These are phyloP conservation scores for Xenosphaeropsis pyriputrescens DNA, from an alignment of 2,329 filamentous ascomycete species.

Conservation along the genomic window DNA sequence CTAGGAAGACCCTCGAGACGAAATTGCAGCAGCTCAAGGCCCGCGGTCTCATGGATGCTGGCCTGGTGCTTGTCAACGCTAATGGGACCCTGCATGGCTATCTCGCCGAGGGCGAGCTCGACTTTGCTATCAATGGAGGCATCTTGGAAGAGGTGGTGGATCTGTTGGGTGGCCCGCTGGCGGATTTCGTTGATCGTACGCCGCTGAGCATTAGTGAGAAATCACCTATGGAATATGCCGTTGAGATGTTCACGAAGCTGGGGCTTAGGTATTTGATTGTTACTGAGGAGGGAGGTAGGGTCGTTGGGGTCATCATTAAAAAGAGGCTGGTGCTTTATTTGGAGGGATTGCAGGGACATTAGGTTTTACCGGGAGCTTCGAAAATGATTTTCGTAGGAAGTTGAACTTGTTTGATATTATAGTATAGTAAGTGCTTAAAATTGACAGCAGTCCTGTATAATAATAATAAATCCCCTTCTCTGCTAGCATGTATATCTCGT, in stretches of 20 bases:
- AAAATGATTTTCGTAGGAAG: no score
- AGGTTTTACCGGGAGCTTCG: no score
- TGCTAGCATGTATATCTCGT: no score
- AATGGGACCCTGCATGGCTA: constrained; percentile 35
- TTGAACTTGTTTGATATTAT: no score
- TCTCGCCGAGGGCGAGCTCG: constrained; percentile 35
- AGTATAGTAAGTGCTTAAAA: no score
- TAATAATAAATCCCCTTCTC: no score
- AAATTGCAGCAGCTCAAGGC: constrained; percentile 31
- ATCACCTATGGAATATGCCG: constrained; percentile 41
- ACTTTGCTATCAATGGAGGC: constrained; percentile 25
- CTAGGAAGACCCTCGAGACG: constrained; percentile 21
- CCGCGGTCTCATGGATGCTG: constrained; percentile 39
- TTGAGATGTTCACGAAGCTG: constrained; percentile 44
- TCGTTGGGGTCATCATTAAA: constrained; percentile 41
- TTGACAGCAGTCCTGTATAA: no score
- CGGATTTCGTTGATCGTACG: constrained; percentile 35
- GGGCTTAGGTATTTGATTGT: constrained; percentile 37
- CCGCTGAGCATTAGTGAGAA: constrained; percentile 32
- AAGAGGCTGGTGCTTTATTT: constrained; percentile 38
- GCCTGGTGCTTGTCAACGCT: constrained; percentile 36
- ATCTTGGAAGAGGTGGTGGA: constrained; percentile 16
- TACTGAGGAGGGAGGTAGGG: constrained; percentile 31
- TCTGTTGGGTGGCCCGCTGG: constrained; percentile 19
- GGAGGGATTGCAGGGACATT: constrained; percentile 20